Evolutionary conservation across 495 filamentous ascomycete genomes (phyloP), one percentile per base, ranked within the genome.

Genomic region (Neurospora sp.): DNA sequence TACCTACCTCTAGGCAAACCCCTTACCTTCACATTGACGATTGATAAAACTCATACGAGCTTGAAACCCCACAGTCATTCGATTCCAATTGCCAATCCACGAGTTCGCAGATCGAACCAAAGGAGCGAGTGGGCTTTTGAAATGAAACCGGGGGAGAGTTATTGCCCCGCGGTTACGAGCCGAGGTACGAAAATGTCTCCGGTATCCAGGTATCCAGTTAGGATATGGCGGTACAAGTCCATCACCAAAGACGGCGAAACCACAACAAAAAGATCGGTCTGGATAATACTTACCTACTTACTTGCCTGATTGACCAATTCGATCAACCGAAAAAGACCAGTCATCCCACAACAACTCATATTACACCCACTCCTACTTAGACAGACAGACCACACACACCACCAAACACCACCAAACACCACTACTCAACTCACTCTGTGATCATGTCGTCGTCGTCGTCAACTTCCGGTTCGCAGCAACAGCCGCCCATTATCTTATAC

Each of bases 401-500:
- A 59, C 11, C 27, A 31, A 8, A 61, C 20, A 59, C n/a, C 48
- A 59, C n/a, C 44, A 59, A 8, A 61, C 48, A 12, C 20, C 11
- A 14, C 22, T 11, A 27, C 53, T 4, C 27, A 61, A 2, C 35
- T 35, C 22, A 61, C 11, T 31, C 27, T 7, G 27, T 37, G 7
- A 65, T 37, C 22, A 65, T 65, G 53, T 65, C 53, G 27, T 61
- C 53, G n/a, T 31, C 53, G 20, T 31, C 53, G 12, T 61, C 53
- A 16, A 65, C 53, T 8, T 39, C 16, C 65, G 35, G 65, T 31
- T 39, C 76, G 7, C 69, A 77, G 14, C 71, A 78, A 37, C 68
- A 70, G 40, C 78, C 77, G 40, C 80, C 80, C 3, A 84, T 89
- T 65, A 76, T 89, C 22, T 77, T 89, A 16, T 90, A 86, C 74